These are phyloP conservation scores for Alliaria petiolata DNA, from an alignment of 345 rosid species.

Conservation along the genomic window DNA sequence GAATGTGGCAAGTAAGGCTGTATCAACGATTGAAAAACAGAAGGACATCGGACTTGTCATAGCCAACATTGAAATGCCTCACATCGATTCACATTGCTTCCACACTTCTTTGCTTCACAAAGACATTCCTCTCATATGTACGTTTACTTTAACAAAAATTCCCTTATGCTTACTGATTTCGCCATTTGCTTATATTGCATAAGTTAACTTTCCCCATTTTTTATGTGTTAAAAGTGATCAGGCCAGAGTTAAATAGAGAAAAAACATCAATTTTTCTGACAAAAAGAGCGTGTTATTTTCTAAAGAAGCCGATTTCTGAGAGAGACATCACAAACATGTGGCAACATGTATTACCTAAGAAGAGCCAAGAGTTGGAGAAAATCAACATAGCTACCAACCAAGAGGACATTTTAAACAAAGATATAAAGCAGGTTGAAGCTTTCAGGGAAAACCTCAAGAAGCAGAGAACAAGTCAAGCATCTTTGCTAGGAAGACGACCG, in stretches of 20 bases:
- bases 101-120: too few species aligned
- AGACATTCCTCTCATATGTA: too few species aligned
- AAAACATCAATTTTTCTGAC: constrained; percentile 16
- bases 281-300: constrained; percentile 34
- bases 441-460: neutral
- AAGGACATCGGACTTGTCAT: too few species aligned
- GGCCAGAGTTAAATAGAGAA: neutral
- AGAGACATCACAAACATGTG: constrained; percentile 42
- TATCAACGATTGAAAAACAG: constrained; percentile 28
- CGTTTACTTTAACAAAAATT: too few species aligned
- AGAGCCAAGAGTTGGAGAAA: neutral
- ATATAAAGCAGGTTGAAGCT: neutral
- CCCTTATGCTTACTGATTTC: too few species aligned
- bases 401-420: neutral
- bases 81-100: too few species aligned
- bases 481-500: neutral
- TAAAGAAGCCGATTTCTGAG: constrained; percentile 34
- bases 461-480: neutral
- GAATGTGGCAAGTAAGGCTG: constrained; percentile 23
- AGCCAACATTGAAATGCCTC: too few species aligned
- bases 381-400: neutral
- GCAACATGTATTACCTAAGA: constrained; percentile 32
- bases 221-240: constrained; percentile 57
- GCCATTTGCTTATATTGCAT: too few species aligned
- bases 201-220: too few species aligned